Percentiles rank a stretch among this genome's conserved stretches.
Conservation (phyloP, 2,329 filamentous ascomycete species). For the Trichoderma sp. region DNA sequence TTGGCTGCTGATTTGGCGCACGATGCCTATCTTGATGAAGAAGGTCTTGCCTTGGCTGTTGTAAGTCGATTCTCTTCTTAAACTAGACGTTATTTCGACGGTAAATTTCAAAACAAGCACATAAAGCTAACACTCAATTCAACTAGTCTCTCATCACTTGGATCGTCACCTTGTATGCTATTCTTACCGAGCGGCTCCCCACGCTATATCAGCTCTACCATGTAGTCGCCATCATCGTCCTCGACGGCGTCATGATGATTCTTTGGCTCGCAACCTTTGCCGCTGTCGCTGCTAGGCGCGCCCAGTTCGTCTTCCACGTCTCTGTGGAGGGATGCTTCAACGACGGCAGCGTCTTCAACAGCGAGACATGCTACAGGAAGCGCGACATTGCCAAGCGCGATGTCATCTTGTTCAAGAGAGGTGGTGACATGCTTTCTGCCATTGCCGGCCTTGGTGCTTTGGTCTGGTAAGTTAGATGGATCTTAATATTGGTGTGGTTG, state of each 20-base stretch:
- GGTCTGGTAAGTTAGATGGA: slow-evolving; percentile 42
- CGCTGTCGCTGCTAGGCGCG: slow-evolving; percentile 47
- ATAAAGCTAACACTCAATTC: not conserved
- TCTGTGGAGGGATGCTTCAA: slow-evolving; percentile 40
- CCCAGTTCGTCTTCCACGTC: slow-evolving; percentile 42
- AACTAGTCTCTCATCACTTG: slow-evolving; percentile 51
- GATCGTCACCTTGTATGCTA: slow-evolving; percentile 47
- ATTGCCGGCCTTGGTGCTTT: slow-evolving; percentile 51
- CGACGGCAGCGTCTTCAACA: slow-evolving; percentile 47
- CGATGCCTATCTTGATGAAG: slow-evolving; percentile 45
- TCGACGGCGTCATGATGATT: slow-evolving; percentile 50
- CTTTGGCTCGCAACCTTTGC: slow-evolving; percentile 54
- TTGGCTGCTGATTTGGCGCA: slow-evolving; percentile 48
- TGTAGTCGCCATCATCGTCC: slow-evolving; percentile 48
- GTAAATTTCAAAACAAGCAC: slow-evolving; percentile 27
- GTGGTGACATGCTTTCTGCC: slow-evolving; percentile 44
- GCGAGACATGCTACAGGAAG: slow-evolving; percentile 42
- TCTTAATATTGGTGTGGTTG: too few relatives aligned
- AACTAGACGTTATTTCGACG: not conserved
- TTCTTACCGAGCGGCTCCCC: slow-evolving; percentile 48
- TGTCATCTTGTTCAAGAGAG: slow-evolving; percentile 44
- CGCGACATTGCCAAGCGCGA: slow-evolving; percentile 32
- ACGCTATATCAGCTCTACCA: slow-evolving; percentile 46
- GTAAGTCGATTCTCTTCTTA: slow-evolving; percentile 39
- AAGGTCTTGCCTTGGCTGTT: slow-evolving; percentile 48